Conservation (phyloP, 2,329 filamentous ascomycete genomes). For the Verticillium albo-atrum region DNA sequence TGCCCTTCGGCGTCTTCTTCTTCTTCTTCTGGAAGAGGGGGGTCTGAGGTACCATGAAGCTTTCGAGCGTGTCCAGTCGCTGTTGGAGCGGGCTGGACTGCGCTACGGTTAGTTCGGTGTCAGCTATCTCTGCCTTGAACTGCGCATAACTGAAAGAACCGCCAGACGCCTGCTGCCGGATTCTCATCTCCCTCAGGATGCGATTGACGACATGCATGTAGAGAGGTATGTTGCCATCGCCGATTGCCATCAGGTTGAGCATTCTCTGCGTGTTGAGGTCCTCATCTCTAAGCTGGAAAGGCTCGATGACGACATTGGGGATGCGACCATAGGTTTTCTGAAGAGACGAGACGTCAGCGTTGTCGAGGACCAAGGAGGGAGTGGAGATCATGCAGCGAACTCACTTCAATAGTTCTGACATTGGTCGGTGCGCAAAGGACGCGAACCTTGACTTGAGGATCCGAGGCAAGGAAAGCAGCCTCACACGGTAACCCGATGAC, state of each 20-base stretch:
- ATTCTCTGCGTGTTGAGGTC: constrained; percentile 55
- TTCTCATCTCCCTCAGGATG: constrained; percentile 52
- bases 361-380: background rate
- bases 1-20: constrained; percentile 12
- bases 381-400: background rate
- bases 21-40: background rate
- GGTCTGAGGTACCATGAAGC: constrained; percentile 45
- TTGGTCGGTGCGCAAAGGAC: constrained; percentile 54
- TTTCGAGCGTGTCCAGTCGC: constrained; percentile 59
- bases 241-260: constrained; percentile 56
- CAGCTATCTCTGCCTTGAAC: constrained; percentile 35
- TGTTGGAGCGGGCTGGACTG: constrained; percentile 54
- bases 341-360: background rate
- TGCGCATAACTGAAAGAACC: constrained; percentile 42
- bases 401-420: constrained; percentile 25
- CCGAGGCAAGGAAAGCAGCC: constrained; percentile 49
- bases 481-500: constrained; percentile 50
- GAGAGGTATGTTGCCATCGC: constrained; percentile 39
- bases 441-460: constrained; percentile 37
- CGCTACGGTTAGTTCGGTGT: constrained; percentile 32
- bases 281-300: constrained; percentile 43
- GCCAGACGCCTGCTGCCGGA: constrained; percentile 32
- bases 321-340: constrained; percentile 36
- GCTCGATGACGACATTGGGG: constrained; percentile 40
- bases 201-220: constrained; percentile 54